phyloP scores from a whole-genome alignment of 1,284 basidiomycete genomes.

The Moesziomyces globuligerus region DNA sequence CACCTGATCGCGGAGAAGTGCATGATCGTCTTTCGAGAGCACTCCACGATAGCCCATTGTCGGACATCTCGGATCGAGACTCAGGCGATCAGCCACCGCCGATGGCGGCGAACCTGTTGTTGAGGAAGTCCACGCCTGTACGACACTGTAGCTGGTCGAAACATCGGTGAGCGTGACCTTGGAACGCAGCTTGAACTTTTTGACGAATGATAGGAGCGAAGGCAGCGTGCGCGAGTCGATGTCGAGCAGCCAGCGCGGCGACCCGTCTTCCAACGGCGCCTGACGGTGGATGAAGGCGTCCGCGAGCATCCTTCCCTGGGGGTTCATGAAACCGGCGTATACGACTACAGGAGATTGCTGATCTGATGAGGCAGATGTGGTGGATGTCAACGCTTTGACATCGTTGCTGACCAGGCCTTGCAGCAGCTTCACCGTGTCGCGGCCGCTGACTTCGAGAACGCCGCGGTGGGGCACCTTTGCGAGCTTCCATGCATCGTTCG shows the following conservation, averaged over 20 bases:
- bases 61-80: slow-evolving; percentile 47
- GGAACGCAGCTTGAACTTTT: slow-evolving; percentile 86
- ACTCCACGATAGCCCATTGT: slow-evolving; percentile 55
- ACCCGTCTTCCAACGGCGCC: slow-evolving; percentile 9
- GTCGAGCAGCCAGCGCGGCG: slow-evolving; percentile 77
- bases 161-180: slow-evolving; percentile 84
- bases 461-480: slow-evolving; percentile 40
- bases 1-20: background rate
- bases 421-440: slow-evolving; percentile 84
- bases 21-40: background rate
- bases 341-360: slow-evolving; percentile 52
- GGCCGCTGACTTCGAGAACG: slow-evolving; percentile 80
- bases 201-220: slow-evolving; percentile 76
- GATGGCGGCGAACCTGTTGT: background rate
- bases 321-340: slow-evolving; percentile 85
- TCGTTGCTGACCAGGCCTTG: slow-evolving; percentile 82
- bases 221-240: slow-evolving; percentile 72
- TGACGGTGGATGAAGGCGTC: slow-evolving; percentile 82
- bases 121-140: slow-evolving; percentile 76
- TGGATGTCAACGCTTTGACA: slow-evolving; percentile 64
- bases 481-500: slow-evolving; percentile 10
- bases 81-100: slow-evolving; percentile 6
- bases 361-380: background rate
- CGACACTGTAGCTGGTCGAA: slow-evolving; percentile 79
- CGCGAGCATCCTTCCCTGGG: slow-evolving; percentile 89